phyloP scores from a whole-genome alignment of 192 early-diverging fungal genomes.

The Coemansia reversa region DNA sequence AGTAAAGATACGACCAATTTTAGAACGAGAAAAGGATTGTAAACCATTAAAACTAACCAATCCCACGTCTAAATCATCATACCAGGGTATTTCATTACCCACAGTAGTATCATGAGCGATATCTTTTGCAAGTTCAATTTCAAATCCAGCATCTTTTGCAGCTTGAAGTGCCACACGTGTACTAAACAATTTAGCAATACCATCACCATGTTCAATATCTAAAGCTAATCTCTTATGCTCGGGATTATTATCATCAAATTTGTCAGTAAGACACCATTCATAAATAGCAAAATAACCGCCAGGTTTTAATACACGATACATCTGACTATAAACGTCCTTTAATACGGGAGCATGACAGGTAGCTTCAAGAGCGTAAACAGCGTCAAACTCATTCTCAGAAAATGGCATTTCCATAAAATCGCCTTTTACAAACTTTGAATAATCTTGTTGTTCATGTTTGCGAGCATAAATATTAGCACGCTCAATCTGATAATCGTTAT shows the following conservation, averaged over 20 bases:
- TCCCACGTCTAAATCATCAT: conserved; percentile 66
- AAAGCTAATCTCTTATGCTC: conserved; percentile 73
- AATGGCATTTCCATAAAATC: conserved; percentile 92
- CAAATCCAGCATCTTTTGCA: conserved; percentile 83
- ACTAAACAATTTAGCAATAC: conserved; percentile 83
- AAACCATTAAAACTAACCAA: conserved; percentile 43
- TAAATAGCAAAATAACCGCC: conserved; percentile 89
- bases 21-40: conserved; percentile 56
- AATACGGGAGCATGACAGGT: conserved; percentile 85
- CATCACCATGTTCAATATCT: conserved; percentile 89
- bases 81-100: conserved; percentile 79
- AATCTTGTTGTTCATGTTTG: conserved; percentile 62
- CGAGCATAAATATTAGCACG: conserved; percentile 73
- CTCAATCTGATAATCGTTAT: conserved; percentile 92
- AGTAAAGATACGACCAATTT: conserved; percentile 69
- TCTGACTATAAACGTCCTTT: conserved; percentile 83
- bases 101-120: conserved; percentile 58
- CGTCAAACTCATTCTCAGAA: conserved; percentile 75
- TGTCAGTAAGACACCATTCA: conserved; percentile 93
- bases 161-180: conserved; percentile 73
- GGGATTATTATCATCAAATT: conserved; percentile 75
- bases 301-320: conserved; percentile 91
- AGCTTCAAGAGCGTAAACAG: conserved; percentile 96
- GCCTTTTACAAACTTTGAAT: conserved; percentile 72
- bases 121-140: conserved; percentile 68